These are phyloP conservation scores for Psilocybe cubensis DNA, from an alignment of 768 basidiomycete genomes.

Conservation along the genomic window DNA sequence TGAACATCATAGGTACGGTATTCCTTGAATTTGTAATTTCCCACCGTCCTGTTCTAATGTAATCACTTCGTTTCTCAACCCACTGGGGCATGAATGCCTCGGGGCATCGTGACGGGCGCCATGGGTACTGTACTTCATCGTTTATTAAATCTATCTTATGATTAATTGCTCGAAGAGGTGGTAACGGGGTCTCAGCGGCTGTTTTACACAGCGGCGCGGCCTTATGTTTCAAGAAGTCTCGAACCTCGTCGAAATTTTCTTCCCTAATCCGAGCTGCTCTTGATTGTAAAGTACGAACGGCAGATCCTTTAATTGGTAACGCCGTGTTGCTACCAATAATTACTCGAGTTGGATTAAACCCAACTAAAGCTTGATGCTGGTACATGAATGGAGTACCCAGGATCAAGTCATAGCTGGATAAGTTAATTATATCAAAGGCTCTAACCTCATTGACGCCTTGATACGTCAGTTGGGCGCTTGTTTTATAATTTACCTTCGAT, in stretches of 20 bases:
- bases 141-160: constrained; percentile 43
- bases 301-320: constrained; percentile 20
- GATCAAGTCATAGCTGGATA: constrained; percentile 43
- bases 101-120: constrained; percentile 36
- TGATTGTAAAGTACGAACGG: constrained; percentile 10
- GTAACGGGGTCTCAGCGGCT: constrained; percentile 30
- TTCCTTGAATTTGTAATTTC: constrained; percentile 32
- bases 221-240: constrained; percentile 22
- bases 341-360: constrained; percentile 27
- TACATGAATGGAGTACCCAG: constrained; percentile 43
- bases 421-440: constrained; percentile 40
- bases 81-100: constrained; percentile 31
- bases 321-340: constrained; percentile 25
- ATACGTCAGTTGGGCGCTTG: constrained; percentile 30
- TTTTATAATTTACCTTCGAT: constrained; percentile 34
- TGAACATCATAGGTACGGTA: constrained; percentile 33
- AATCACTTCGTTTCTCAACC: constrained; percentile 27
- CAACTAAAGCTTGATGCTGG: constrained; percentile 29
- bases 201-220: constrained; percentile 26
- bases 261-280: constrained; percentile 4
- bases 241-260: constrained; percentile 13
- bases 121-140: constrained; percentile 28
- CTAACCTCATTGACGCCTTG: constrained; percentile 34
- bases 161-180: constrained; percentile 41
- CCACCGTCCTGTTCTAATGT: constrained; percentile 28